Conservation (phyloP, 768 basidiomycete genomes). For the Trichaptum fuscoviolaceum region DNA sequence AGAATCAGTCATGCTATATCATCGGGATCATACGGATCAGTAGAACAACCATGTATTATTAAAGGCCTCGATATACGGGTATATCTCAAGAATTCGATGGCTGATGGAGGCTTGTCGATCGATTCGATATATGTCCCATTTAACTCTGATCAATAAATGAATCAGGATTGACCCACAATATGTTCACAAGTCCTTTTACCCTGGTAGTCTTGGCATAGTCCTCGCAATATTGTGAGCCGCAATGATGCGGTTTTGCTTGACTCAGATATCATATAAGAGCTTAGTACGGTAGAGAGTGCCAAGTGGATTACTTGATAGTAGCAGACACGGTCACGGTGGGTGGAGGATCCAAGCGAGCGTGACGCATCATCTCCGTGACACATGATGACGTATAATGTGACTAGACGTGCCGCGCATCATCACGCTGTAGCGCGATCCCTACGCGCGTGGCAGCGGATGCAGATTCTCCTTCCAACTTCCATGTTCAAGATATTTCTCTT, state of each 20-base stretch:
- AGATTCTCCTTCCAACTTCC: not conserved
- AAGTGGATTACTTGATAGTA: no score
- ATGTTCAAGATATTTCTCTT: not conserved
- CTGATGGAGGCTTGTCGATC: constrained; percentile 51
- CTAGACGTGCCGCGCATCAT: no score
- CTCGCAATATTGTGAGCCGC: constrained; percentile 15
- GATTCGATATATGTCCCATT: constrained; percentile 50
- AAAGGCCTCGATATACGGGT: constrained; percentile 68
- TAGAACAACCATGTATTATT: constrained; percentile 54
- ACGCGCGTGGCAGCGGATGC: not conserved
- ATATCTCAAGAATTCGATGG: constrained; percentile 65
- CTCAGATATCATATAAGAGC: not conserved
- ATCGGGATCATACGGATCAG: not conserved
- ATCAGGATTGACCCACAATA: not conserved
- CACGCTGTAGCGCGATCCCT: no score
- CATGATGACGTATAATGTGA: not conserved
- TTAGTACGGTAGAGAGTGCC: not conserved
- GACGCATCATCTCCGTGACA: no score
- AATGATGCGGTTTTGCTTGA: not conserved
- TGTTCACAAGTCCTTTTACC: constrained; percentile 17
- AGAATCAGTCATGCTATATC: not conserved
- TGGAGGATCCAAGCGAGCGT: no score
- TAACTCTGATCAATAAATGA: constrained; percentile 37
- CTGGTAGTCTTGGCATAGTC: constrained; percentile 35
- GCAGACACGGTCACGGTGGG: not conserved